phyloP scores from a whole-genome alignment of 306 rosid genomes.

The Adenanthera pavonina region DNA sequence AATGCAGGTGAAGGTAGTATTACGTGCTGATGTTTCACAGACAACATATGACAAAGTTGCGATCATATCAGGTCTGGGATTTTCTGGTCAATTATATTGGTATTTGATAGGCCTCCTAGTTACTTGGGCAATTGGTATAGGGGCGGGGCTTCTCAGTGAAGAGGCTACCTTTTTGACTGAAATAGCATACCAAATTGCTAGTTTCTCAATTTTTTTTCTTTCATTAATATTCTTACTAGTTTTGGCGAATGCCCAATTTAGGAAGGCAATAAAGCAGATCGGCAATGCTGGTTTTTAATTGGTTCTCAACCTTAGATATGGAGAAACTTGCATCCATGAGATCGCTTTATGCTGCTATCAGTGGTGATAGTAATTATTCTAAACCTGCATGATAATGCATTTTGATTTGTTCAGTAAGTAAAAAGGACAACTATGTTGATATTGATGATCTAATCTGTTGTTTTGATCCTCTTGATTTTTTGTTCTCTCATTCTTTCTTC shows the following conservation, averaged over 20 bases:
- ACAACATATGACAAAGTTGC: slow-evolving; percentile 85
- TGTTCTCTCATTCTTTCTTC: not conserved
- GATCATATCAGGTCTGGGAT: slow-evolving; percentile 74
- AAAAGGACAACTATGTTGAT: not conserved
- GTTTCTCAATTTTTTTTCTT: not conserved
- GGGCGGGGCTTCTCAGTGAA: not conserved
- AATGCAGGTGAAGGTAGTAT: slow-evolving; percentile 88
- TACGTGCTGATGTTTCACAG: slow-evolving; percentile 84
- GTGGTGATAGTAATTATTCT: not conserved
- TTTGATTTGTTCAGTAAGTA: not conserved
- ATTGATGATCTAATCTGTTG: slow-evolving; percentile 2
- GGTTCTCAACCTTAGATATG: not conserved
- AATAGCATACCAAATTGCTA: not conserved
- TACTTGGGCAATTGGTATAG: not conserved
- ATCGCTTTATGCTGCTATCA: not conserved
- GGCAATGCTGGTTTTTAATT: not conserved
- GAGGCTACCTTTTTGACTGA: not conserved
- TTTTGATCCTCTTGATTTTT: not conserved
- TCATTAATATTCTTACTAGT: not conserved
- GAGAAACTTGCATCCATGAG: not conserved
- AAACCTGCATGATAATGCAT: not conserved
- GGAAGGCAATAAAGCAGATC: not conserved
- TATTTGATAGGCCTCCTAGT: not conserved
- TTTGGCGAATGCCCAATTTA: not conserved
- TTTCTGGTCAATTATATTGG: not conserved